These are phyloP conservation scores for Spatholobus suberectus DNA, from an alignment of 306 rosid genomes.

Conservation along the genomic window DNA sequence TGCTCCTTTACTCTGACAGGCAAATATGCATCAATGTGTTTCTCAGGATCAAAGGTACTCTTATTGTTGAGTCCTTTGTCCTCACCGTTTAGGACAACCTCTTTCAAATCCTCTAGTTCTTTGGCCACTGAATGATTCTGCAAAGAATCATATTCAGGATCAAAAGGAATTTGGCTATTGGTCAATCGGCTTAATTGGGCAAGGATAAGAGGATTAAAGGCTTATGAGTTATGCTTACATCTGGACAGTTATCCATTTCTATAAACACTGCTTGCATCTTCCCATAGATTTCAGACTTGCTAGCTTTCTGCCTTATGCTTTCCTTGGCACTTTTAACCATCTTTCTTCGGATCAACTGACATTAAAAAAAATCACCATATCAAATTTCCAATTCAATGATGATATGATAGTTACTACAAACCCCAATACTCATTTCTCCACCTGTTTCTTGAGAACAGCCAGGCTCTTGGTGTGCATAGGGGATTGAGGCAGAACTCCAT, in stretches of 20 bases:
- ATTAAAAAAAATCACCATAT: slow-evolving; percentile 28
- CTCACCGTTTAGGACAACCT: slow-evolving; percentile 66
- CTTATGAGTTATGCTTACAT: slow-evolving; percentile 51
- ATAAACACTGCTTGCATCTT: slow-evolving; percentile 83
- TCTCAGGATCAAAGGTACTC: slow-evolving; percentile 70
- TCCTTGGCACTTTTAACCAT: slow-evolving; percentile 89
- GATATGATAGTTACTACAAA: neutral
- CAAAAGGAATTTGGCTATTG: neutral
- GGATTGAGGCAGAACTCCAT: slow-evolving; percentile 94
- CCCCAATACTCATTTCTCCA: slow-evolving; percentile 24
- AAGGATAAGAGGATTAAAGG: neutral
- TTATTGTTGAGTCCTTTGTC: slow-evolving; percentile 44
- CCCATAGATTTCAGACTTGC: slow-evolving; percentile 79
- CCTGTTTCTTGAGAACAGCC: slow-evolving; percentile 81
- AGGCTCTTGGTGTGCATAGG: slow-evolving; percentile 98
- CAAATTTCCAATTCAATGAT: slow-evolving; percentile 22
- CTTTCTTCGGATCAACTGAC: slow-evolving; percentile 69
- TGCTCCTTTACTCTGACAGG: slow-evolving; percentile 94
- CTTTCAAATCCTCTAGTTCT: slow-evolving; percentile 79
- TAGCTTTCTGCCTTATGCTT: slow-evolving; percentile 68
- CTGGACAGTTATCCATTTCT: slow-evolving; percentile 69
- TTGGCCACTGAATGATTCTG: slow-evolving; percentile 62
- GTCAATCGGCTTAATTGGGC: neutral
- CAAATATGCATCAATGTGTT: slow-evolving; percentile 73
- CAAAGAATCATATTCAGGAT: slow-evolving; percentile 37